Evolutionary conservation across 2,329 filamentous ascomycete species (phyloP), one percentile per base, ranked within the genome.

Genomic region (Xylaria hypoxylon): DNA sequence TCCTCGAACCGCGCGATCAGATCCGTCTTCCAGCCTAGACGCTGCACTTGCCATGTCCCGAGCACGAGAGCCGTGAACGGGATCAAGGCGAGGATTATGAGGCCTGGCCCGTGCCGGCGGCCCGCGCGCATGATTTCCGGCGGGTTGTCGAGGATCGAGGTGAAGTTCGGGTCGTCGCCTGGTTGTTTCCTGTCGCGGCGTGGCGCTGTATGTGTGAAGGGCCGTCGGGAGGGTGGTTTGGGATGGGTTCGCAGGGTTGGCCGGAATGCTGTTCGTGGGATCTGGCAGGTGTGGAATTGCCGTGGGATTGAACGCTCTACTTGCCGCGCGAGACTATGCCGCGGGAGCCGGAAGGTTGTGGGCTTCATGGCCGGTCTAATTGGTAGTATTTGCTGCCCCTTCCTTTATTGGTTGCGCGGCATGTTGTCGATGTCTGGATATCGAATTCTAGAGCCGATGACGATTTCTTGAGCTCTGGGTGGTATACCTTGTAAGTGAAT

Each of bases 1-100:
- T 99, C 94, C 81, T 98, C 96, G 79, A 92, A 93, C 73, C 91
- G 93, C 66, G 95, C 93, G 68, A 99, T 90, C 13, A 99, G 85
- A 51, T 97, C 92, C 3, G 93, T 94, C 79, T 99, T 99, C 94
- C 95, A 97, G 65, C 90, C 89, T 1, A 99, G 87, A 11, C 96
- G 91, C 78, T 97, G 89, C 60, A 99, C 92, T 79, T 99, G 96
- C 96, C 96, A 99, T 70, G 93, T 93, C 33, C 96, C 96, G 17
- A 99, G 89, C 61, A 85, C 83, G 79, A 99, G 97, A 11, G 96
- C 93, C 1, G 94, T 97, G 67, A 97, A 80, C 55, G 96, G 96
- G 74, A 99, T 98, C 59, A 97, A 81, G 45, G 93, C 92, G 11
- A 97, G 87, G 67, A 97, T 84, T 40, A 96, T 88, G 10, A 97